Evolutionary conservation across 352 stramenopile genomes (phyloP), one percentile per base, ranked within the genome.

Genomic region (Pythium dissotocum): DNA sequence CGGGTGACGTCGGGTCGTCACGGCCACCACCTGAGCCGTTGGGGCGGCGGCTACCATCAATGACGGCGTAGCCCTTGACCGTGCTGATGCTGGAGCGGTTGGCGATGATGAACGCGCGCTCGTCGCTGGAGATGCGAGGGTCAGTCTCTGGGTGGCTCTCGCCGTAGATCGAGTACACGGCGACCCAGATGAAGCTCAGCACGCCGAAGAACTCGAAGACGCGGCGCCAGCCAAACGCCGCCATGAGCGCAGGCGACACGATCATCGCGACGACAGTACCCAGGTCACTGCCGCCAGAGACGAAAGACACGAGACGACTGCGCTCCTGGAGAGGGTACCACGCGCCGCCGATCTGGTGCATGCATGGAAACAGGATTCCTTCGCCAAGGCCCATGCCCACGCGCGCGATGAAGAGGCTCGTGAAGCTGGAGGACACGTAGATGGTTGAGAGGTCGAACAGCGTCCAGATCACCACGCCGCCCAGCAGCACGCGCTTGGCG

Each of bases 321-420:
- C 87, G 82, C 62, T 94, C 86, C 46, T 91, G 83, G 16, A 91
- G 64, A 8, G 88, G 88, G 60, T 94, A 96, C 87, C 85, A 95
- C 24, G 87, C 80, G 32, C 83, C 80, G n/a, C 84, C 76, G 67
- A 96, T 85, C 75, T 94, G 85, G 58, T 96, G 87, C 88, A 96
- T 93, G 58, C 87, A 96, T 33, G 88, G 88, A 58, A 96, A 96
- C 36, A 96, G 68, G 51, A 96, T 93, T 36, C 88, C 88, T 58
- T 96, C 88, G 57, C 88, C 88, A 32, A 96, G 77, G 1, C 88
- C 88, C 88, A 96, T 96, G 13, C 83, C 84, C 1, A 80, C 79
- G 60, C 88, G 87, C 16, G 82, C 87, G 44, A 93, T 71, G 69
- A 89, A 95, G 30, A 96, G 76, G n/a, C 76, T 79, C 38, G 76